Evolutionary conservation across 768 basidiomycete species (phyloP).

Genomic region (Podaxis sp.): DNA sequence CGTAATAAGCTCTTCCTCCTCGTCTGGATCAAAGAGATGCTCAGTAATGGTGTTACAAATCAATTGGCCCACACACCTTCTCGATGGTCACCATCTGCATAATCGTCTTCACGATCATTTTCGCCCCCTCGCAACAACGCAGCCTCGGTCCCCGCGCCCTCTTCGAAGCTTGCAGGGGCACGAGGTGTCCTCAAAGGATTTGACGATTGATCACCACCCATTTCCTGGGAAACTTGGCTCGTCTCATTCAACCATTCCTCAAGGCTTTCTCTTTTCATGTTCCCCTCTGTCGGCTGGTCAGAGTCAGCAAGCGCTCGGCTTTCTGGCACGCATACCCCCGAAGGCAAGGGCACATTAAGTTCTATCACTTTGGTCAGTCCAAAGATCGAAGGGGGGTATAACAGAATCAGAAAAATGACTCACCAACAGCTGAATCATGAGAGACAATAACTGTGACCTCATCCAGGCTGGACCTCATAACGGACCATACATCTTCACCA

Average conservation of each 20-base stretch:
- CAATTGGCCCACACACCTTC: too few species aligned
- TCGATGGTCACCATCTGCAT: too few species aligned
- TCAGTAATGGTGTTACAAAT: too few species aligned
- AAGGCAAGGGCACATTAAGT: not conserved
- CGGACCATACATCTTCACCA: constrained; percentile 26
- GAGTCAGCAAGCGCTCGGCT: not conserved
- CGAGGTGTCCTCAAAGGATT: not conserved
- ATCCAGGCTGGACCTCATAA: constrained; percentile 22
- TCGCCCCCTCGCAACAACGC: not conserved
- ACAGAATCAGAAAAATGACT: not conserved
- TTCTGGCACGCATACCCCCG: not conserved
- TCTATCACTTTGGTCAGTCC: not conserved
- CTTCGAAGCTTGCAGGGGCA: too few species aligned
- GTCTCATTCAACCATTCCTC: not conserved
- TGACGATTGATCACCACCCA: not conserved
- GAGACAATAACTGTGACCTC: constrained; percentile 20
- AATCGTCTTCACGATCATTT: not conserved
- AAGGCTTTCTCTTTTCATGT: not conserved
- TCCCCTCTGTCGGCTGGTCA: not conserved
- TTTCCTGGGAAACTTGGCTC: not conserved
- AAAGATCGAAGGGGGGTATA: too few species aligned
- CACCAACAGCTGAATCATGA: not conserved
- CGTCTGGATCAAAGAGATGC: too few species aligned
- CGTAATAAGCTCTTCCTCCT: not conserved
- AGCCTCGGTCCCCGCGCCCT: not conserved